Percentiles rank a stretch among this genome's conserved stretches.
Evolutionary conservation across 192 early-diverging fungal species (phyloP).

Genomic region (Coemansia sp.): DNA sequence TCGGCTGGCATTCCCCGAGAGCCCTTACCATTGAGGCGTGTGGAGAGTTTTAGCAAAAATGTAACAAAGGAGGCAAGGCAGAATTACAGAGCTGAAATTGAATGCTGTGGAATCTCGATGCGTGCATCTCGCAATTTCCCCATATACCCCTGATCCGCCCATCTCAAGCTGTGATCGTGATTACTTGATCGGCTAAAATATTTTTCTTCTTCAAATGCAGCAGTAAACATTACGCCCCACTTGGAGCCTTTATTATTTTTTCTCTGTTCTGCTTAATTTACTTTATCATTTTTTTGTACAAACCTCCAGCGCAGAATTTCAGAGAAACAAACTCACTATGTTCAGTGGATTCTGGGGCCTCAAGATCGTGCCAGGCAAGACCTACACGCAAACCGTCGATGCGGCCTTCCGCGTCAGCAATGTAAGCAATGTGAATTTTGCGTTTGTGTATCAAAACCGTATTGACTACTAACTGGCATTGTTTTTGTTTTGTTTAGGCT

Average conservation of each 20-base stretch:
- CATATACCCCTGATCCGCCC: neutral
- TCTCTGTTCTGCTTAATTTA: slow-evolving; percentile 2
- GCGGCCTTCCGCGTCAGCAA: slow-evolving; percentile 76
- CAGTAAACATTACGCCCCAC: neutral
- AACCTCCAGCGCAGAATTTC: neutral
- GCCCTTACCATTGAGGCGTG: neutral
- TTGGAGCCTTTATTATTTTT: neutral
- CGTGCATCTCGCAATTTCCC: neutral
- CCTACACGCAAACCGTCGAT: slow-evolving; percentile 76
- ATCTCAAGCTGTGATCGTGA: neutral
- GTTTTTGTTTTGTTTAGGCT: slow-evolving; percentile 54
- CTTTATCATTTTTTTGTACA: neutral
- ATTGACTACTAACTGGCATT: neutral
- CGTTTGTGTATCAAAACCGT: neutral
- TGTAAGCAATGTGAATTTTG: slow-evolving; percentile 42
- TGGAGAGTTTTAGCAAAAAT: neutral
- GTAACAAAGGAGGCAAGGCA: too few species aligned
- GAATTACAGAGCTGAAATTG: neutral
- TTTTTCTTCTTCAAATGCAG: slow-evolving; percentile 7
- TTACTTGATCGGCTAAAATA: slow-evolving; percentile 7
- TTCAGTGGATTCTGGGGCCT: slow-evolving; percentile 67
- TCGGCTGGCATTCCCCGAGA: neutral
- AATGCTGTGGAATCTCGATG: neutral
- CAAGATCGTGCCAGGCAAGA: slow-evolving; percentile 67
- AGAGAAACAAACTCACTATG: slow-evolving; percentile 22